phyloP scores from a whole-genome alignment of 352 stramenopile genomes.

The Pythium sp. region DNA sequence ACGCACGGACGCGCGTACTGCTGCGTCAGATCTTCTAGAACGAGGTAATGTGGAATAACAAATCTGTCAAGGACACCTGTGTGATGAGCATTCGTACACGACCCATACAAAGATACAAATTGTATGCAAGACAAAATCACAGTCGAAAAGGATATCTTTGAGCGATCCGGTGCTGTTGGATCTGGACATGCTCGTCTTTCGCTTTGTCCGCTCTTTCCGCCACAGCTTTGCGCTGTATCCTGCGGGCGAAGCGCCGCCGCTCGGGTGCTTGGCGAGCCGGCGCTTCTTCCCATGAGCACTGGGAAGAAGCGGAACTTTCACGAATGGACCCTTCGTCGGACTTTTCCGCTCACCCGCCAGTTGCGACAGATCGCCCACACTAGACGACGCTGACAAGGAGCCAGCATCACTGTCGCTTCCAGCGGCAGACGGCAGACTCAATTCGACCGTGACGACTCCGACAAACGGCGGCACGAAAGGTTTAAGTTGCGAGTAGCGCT shows the following conservation, averaged over 20 bases:
- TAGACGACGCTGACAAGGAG: conserved; percentile 16
- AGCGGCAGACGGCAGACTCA: conserved; percentile 19
- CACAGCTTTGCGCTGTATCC: conserved; percentile 66
- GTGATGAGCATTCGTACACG: too few species aligned
- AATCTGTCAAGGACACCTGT: conserved; percentile 8
- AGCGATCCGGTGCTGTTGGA: conserved; percentile 14
- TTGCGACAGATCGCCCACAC: conserved; percentile 19
- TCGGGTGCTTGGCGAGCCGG: conserved; percentile 24
- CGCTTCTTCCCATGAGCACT: conserved; percentile 35
- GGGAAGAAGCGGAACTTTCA: conserved; percentile 5
- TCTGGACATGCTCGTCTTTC: conserved; percentile 12
- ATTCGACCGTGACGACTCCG: conserved; percentile 61
- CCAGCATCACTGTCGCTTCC: conserved; percentile 12
- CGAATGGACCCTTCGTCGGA: conserved; percentile 5
- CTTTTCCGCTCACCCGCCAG: conserved; percentile 14
- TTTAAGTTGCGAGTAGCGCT: conserved; percentile 52
- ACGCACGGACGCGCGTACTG: conserved; percentile 64
- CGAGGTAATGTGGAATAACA: conserved; percentile 46
- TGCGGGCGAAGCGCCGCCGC: conserved; percentile 17
- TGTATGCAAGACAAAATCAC: background rate
- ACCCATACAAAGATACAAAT: conserved; percentile 2
- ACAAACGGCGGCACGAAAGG: conserved; percentile 68
- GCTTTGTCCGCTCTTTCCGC: conserved; percentile 41
- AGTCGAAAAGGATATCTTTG: conserved; percentile 23
- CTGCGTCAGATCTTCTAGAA: conserved; percentile 67